phyloP scores from a whole-genome alignment of 371 early-diverging fungal species.

The Entomophthora muscae region DNA sequence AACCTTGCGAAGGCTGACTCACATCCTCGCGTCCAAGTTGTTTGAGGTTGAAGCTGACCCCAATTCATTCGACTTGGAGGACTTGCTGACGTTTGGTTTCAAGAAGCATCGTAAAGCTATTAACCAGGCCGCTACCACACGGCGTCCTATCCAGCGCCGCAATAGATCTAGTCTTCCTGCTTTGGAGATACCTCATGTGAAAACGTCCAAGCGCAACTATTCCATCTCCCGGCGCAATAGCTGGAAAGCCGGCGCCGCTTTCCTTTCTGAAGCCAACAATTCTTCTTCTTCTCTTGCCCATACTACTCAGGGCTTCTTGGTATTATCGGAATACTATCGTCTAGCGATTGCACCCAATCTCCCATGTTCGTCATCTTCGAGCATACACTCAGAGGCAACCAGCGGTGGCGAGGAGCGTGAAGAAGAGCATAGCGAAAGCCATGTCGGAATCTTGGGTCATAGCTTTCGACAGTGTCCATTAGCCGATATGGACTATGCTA shows the following conservation, averaged over 20 bases:
- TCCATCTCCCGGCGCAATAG: constrained; percentile 10
- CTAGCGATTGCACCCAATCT: neutral
- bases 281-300: neutral
- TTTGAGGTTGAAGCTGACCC: neutral
- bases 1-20: neutral
- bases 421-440: neutral
- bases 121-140: neutral
- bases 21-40: neutral
- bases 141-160: neutral
- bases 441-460: neutral
- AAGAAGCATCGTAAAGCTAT: neutral
- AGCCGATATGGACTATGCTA: neutral
- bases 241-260: constrained; percentile 7
- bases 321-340: neutral
- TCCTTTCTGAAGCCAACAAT: constrained; percentile 9
- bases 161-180: neutral
- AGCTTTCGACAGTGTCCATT: neutral
- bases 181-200: neutral
- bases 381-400: neutral
- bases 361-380: constrained; percentile 1
- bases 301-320: constrained; percentile 7
- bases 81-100: neutral
- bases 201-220: neutral
- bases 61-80: neutral
- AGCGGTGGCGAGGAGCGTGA: neutral